Evolutionary conservation across 2,329 filamentous ascomycete genomes (phyloP), one percentile per base, ranked within the genome.

Genomic region (Colletotrichum siamense): DNA sequence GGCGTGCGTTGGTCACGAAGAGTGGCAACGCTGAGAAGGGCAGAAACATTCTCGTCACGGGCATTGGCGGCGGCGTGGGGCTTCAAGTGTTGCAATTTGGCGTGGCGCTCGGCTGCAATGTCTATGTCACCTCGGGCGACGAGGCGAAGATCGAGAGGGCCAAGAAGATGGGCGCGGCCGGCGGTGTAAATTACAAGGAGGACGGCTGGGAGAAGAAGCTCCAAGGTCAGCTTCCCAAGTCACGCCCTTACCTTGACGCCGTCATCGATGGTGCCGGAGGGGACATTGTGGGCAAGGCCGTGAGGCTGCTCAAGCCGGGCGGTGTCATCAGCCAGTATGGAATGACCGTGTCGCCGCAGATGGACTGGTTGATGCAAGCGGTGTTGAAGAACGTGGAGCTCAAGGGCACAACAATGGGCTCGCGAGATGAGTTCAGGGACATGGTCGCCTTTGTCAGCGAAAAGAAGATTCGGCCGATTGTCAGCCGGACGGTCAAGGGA

Each of bases 221-320:
- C 73, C 84, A 88, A 24, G 85, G 85, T 63, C 82, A 93, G 80
- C 86, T 98, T 30, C 92, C 94, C 0, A 84, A 87, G 55, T 92
- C 94, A 63, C 89, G 93, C 78, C 92, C 92, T 69, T 95, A 89
- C 78, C 82, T 97, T 8, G 97, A 99, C 85, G 93, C 94, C 24
- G 93, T 99, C 64, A 91, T 99, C 79, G 97, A 99, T 85, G 96
- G 97, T 3, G 96, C 96, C 0, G 96, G 96, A 5, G 96, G 95
- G 2, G 94, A 98, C 85, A 89, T 98, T 59, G 91, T 98, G n/a
- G 87, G 89, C 49, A 94, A 93, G 83, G 90, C 91, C 2, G 86
- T 89, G 63, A 92, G 88, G 81, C 82, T 98, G 69, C 87, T 99
- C 69, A 96, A 95, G 91, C 85, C 90, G 2, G 96, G 97, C 8